These are phyloP conservation scores for Pseudozyma sp. DNA, from an alignment of 1,284 basidiomycete genomes.

Conservation along the genomic window DNA sequence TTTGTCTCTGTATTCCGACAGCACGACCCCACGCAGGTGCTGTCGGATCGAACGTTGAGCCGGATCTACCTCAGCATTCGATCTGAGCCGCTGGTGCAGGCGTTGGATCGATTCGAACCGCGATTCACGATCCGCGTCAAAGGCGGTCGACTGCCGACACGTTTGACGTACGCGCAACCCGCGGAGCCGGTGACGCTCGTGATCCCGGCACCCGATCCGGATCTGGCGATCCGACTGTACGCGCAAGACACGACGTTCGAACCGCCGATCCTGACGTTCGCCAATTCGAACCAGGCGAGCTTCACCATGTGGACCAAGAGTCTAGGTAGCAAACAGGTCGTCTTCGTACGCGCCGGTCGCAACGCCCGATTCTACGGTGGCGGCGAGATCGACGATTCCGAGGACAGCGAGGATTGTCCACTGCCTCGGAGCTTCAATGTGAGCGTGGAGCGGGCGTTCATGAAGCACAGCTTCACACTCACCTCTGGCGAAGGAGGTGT, in stretches of 20 bases:
- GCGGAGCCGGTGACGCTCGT: slow-evolving; percentile 58
- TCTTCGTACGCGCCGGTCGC: slow-evolving; percentile 60
- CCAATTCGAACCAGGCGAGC: slow-evolving; percentile 31
- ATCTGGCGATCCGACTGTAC: slow-evolving; percentile 60
- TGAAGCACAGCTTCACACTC: slow-evolving; percentile 57
- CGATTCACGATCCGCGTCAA: slow-evolving; percentile 46
- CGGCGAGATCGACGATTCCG: slow-evolving; percentile 21
- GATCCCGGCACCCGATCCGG: slow-evolving; percentile 59
- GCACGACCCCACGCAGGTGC: slow-evolving; percentile 46
- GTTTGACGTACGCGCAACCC: slow-evolving; percentile 55
- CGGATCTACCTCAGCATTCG: slow-evolving; percentile 58
- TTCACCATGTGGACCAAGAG: slow-evolving; percentile 61
- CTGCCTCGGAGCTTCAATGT: slow-evolving; percentile 51
- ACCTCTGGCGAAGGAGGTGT: slow-evolving; percentile 1
- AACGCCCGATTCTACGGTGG: slow-evolving; percentile 57
- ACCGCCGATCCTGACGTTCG: slow-evolving; percentile 62
- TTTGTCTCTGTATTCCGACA: slow-evolving; percentile 58
- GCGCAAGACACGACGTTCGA: slow-evolving; percentile 61
- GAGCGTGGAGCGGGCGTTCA: slow-evolving; percentile 58
- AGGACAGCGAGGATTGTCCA: slow-evolving; percentile 13
- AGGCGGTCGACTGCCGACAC: slow-evolving; percentile 47
- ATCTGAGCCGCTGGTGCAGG: slow-evolving; percentile 56
- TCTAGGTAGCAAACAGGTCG: slow-evolving; percentile 54
- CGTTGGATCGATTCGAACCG: slow-evolving; percentile 40
- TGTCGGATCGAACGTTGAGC: slow-evolving; percentile 62